A percentile compares a stretch with the other conserved stretches of the same genome.
phyloP scores from a whole-genome alignment of 2,329 filamentous ascomycete genomes.

The Pyricularia pennisetigena region DNA sequence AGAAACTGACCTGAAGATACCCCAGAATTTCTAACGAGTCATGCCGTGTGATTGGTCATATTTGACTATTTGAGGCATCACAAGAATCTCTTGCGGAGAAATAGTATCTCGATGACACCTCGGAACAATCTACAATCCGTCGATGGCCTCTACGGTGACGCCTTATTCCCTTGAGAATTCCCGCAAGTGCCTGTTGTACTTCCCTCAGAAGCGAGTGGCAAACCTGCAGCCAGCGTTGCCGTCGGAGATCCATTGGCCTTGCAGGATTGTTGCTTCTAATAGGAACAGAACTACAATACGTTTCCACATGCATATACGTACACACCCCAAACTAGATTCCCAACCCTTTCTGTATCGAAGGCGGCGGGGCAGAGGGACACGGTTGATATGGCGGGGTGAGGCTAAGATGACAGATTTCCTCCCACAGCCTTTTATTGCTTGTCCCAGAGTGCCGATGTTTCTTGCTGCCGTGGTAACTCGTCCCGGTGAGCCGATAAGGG shows the following conservation, averaged over 20 bases:
- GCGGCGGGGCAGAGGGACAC: neutral
- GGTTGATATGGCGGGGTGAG: neutral
- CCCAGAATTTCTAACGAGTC: neutral
- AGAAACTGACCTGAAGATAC: neutral
- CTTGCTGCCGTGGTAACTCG: neutral
- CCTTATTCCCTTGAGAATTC: neutral
- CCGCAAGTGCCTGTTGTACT: neutral
- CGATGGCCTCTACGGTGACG: neutral
- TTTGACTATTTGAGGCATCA: neutral
- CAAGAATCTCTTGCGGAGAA: neutral
- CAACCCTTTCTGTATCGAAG: neutral
- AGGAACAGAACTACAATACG: neutral
- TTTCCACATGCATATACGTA: neutral
- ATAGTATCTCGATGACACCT: neutral
- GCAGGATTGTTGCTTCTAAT: neutral
- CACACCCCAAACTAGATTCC: neutral
- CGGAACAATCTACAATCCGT: neutral
- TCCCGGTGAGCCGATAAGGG: neutral
- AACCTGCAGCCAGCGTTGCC: neutral
- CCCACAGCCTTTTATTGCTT: neutral
- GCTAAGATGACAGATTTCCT: neutral
- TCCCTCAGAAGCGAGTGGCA: neutral
- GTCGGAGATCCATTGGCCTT: neutral
- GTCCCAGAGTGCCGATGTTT: neutral
- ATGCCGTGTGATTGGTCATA: neutral